Evolutionary conservation across 1,284 basidiomycete genomes (phyloP).

Genomic region (Microbotryum violaceum): DNA sequence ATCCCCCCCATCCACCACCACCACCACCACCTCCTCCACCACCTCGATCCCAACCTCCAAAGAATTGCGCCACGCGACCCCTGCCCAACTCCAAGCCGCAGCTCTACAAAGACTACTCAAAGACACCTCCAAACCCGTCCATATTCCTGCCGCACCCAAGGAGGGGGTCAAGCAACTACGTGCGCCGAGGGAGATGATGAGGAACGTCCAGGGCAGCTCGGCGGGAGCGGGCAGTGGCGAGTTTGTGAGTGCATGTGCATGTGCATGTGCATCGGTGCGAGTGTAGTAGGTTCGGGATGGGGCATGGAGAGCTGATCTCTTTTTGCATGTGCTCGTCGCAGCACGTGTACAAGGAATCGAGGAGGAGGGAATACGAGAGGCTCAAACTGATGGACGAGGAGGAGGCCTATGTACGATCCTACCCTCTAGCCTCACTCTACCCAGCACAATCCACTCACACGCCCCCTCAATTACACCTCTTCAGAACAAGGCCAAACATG

Average conservation of each 20-base stretch:
- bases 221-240: slow-evolving; percentile 87
- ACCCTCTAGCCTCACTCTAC: not conserved
- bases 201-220: slow-evolving; percentile 90
- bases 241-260: slow-evolving; percentile 47
- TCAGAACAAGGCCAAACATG: slow-evolving; percentile 58
- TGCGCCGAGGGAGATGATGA: slow-evolving; percentile 88
- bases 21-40: too few species aligned
- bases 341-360: slow-evolving; percentile 94
- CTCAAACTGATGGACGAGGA: slow-evolving; percentile 83
- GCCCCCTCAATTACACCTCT: not conserved
- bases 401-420: slow-evolving; percentile 56
- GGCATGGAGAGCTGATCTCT: too few species aligned
- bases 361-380: slow-evolving; percentile 90
- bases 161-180: slow-evolving; percentile 51
- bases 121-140: slow-evolving; percentile 71
- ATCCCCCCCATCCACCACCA: too few species aligned
- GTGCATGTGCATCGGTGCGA: not conserved
- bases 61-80: slow-evolving; percentile 11
- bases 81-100: slow-evolving; percentile 24
- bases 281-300: too few species aligned
- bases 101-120: slow-evolving; percentile 71
- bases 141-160: slow-evolving; percentile 63
- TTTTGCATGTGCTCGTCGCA: not conserved
- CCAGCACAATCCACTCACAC: not conserved
- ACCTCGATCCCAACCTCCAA: too few species aligned